Percentiles rank a stretch among this genome's conserved stretches.
Conservation (phyloP, 2,329 filamentous ascomycete species). For the Colletotrichum somersetense region DNA sequence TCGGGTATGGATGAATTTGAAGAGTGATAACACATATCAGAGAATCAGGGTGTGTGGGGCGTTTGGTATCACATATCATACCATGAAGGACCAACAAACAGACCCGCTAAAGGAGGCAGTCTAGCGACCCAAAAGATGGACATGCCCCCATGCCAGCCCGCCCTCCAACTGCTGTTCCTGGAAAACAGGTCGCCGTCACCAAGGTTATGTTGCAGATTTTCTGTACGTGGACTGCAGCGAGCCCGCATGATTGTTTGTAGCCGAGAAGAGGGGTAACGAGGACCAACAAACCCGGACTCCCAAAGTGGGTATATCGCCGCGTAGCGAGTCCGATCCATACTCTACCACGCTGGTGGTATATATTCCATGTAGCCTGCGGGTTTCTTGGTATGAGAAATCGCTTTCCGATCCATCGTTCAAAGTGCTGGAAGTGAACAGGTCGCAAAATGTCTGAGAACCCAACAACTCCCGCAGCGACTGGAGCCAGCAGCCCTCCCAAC, state of each 20-base stretch:
- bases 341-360: not conserved
- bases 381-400: no score
- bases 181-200: not conserved
- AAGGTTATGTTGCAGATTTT: not conserved
- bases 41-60: not conserved
- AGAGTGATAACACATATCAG: not conserved
- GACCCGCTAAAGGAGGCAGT: not conserved
- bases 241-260: not conserved
- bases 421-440: accelerated
- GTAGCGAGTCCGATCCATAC: not conserved
- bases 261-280: constrained; percentile 17
- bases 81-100: not conserved
- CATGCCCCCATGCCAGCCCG: not conserved
- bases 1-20: not conserved
- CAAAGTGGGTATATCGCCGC: not conserved
- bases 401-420: no score
- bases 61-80: no score
- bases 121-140: not conserved
- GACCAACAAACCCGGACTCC: not conserved
- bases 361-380: not conserved
- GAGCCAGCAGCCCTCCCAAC: not conserved
- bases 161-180: not conserved
- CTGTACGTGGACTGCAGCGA: not conserved
- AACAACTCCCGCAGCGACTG: not conserved
- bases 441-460: not conserved